These are phyloP conservation scores for Colletotrichum kahawae DNA, from an alignment of 2,329 filamentous ascomycete species.

Conservation along the genomic window DNA sequence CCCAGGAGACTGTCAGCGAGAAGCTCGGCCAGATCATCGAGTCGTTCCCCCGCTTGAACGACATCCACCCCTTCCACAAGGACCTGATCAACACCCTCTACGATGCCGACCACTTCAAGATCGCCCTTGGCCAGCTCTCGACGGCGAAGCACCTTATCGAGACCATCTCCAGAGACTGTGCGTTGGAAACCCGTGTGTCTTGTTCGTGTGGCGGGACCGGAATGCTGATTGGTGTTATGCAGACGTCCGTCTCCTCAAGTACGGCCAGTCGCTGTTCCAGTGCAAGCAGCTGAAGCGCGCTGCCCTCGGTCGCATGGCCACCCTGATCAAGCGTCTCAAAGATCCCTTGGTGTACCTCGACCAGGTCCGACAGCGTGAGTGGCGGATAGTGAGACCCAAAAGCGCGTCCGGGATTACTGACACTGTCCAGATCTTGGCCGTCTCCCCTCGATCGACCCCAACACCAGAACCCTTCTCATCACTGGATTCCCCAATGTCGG, in stretches of 20 bases:
- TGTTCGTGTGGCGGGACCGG: not conserved
- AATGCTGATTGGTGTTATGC: not conserved
- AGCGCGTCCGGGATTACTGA: not conserved
- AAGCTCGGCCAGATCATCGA: constrained; percentile 91
- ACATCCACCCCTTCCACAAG: constrained; percentile 90
- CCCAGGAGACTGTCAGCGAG: constrained; percentile 94
- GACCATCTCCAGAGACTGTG: constrained; percentile 87
- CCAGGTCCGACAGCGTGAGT: constrained; percentile 49
- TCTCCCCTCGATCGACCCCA: constrained; percentile 98
- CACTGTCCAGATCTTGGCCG: constrained; percentile 78
- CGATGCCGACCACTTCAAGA: constrained; percentile 97
- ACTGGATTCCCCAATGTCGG: constrained; percentile 98
- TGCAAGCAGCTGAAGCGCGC: constrained; percentile 99
- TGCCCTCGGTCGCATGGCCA: constrained; percentile 96
- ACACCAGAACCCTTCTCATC: constrained; percentile 93
- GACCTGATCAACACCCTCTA: constrained; percentile 97
- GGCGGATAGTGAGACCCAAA: constrained; percentile 39
- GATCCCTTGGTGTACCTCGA: constrained; percentile 66
- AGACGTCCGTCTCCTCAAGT: constrained; percentile 80
- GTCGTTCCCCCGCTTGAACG: constrained; percentile 88
- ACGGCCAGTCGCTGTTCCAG: constrained; percentile 95
- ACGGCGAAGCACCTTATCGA: constrained; percentile 97
- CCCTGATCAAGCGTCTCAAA: constrained; percentile 91
- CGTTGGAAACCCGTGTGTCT: not conserved
- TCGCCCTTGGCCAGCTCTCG: constrained; percentile 93